Evolutionary conservation across 2,329 filamentous ascomycete species (phyloP).

Genomic region (Ophiostoma ips): DNA sequence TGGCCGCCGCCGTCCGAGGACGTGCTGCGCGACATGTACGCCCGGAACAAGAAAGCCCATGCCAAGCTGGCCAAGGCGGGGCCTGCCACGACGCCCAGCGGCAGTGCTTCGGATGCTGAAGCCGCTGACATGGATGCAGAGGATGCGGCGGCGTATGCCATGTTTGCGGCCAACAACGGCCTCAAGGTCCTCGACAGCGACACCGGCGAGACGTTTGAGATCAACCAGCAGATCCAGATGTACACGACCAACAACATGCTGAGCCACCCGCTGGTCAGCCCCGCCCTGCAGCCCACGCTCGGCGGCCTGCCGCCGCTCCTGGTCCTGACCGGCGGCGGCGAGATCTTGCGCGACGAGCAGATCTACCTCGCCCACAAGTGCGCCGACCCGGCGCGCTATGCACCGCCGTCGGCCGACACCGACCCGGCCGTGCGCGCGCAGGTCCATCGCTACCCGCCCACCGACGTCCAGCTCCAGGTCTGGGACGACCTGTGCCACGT

Average conservation of each 20-base stretch:
- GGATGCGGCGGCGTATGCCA: conserved; percentile 5
- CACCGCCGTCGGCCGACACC: conserved; percentile 50
- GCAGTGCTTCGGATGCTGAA: conserved; percentile 8
- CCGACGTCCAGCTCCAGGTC: conserved; percentile 84
- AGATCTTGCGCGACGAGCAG: conserved; percentile 84
- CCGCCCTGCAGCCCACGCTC: conserved; percentile 72
- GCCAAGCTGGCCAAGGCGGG: conserved; percentile 19
- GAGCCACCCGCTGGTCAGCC: conserved; percentile 78
- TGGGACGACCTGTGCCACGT: conserved; percentile 96
- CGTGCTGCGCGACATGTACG: conserved; percentile 40
- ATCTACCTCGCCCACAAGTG: conserved; percentile 92
- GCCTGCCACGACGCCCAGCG: not conserved
- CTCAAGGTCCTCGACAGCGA: not conserved
- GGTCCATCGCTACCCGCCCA: conserved; percentile 59
- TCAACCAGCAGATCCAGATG: conserved; percentile 90
- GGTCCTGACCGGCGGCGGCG: conserved; percentile 76
- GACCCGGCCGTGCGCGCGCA: conserved; percentile 45
- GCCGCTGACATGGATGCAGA: conserved; percentile 14
- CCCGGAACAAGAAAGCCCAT: conserved; percentile 26
- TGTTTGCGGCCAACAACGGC: conserved; percentile 21
- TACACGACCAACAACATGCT: conserved; percentile 74
- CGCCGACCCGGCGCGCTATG: conserved; percentile 66
- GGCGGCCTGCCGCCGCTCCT: conserved; percentile 81
- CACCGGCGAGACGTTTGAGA: conserved; percentile 39
- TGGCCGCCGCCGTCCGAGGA: conserved; percentile 87